Evolutionary conservation across 2,329 filamentous ascomycete genomes (phyloP).

Genomic region (Pyrenophora seminiperda): DNA sequence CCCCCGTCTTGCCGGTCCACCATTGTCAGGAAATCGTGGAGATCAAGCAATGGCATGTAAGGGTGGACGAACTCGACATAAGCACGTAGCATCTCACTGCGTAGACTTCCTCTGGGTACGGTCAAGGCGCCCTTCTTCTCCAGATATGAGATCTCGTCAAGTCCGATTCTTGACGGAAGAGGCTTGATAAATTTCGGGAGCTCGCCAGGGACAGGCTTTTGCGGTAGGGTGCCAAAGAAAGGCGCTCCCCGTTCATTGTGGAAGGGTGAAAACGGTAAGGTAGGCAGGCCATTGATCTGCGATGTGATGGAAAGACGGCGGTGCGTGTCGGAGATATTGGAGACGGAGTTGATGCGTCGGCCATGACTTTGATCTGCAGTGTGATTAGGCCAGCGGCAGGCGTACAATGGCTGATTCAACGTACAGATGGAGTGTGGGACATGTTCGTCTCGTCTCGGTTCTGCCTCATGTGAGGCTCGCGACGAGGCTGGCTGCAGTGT

Average conservation of each 20-base stretch:
- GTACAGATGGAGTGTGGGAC: constrained; percentile 68
- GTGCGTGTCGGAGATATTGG: constrained; percentile 52
- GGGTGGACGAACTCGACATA: constrained; percentile 92
- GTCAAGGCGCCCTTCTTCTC: constrained; percentile 82
- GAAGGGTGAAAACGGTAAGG: constrained; percentile 46
- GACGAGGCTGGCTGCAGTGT: constrained; percentile 37
- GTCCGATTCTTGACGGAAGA: constrained; percentile 74
- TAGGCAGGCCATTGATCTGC: constrained; percentile 41
- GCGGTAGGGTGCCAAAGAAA: constrained; percentile 55
- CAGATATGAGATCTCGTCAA: constrained; percentile 83
- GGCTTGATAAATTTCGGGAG: constrained; percentile 77
- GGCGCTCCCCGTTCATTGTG: constrained; percentile 36
- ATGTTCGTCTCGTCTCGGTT: constrained; percentile 60
- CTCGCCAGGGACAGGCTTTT: constrained; percentile 52
- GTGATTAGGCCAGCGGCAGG: constrained; percentile 19
- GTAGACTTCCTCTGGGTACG: constrained; percentile 71
- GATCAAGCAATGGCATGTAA: constrained; percentile 85
- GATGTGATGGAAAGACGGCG: constrained; percentile 52
- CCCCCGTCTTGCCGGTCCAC: constrained; percentile 71
- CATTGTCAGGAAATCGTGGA: constrained; percentile 64
- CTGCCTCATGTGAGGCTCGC: constrained; percentile 51
- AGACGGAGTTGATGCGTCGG: constrained; percentile 45
- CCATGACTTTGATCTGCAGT: constrained; percentile 56
- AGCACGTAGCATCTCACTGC: constrained; percentile 78
- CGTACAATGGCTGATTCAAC: constrained; percentile 40